Evolutionary conservation across 345 rosid genomes (phyloP).

Genomic region (Viola odorata): DNA sequence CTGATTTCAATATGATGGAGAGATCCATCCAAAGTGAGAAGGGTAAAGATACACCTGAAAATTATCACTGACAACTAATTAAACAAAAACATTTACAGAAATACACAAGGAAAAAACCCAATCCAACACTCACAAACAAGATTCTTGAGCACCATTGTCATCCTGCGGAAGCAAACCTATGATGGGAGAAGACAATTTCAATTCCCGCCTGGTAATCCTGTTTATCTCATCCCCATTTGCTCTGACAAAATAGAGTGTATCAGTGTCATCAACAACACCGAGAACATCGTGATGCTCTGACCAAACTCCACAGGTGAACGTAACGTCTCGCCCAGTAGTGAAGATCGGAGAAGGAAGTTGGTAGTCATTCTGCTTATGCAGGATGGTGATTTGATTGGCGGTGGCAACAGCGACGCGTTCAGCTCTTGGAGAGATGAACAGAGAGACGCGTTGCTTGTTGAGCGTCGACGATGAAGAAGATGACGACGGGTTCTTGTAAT

Average conservation of each 20-base stretch:
- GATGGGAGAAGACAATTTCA: constrained; percentile 56
- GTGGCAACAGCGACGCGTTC: constrained; percentile 78
- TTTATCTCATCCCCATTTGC: constrained; percentile 80
- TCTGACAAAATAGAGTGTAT: constrained; percentile 65
- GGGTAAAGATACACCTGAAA: constrained; percentile 66
- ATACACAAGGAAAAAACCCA: background rate
- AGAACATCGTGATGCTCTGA: constrained; percentile 77
- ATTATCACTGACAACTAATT: constrained; percentile 19
- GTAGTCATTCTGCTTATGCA: constrained; percentile 68
- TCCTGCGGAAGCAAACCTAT: constrained; percentile 58
- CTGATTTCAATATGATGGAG: constrained; percentile 63
- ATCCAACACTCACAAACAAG: constrained; percentile 56
- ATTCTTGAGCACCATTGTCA: constrained; percentile 34
- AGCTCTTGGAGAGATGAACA: constrained; percentile 70
- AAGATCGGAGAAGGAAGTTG: constrained; percentile 56
- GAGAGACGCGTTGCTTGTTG: constrained; percentile 35
- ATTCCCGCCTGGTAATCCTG: constrained; percentile 46
- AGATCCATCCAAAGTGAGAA: constrained; percentile 66
- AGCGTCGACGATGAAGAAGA: constrained; percentile 17
- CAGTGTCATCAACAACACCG: constrained; percentile 63
- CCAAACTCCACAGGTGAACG: constrained; percentile 74
- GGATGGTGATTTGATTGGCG: constrained; percentile 61
- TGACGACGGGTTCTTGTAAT: constrained; percentile 27
- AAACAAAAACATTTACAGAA: background rate
- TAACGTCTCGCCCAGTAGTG: constrained; percentile 37